phyloP scores from a whole-genome alignment of 2,329 filamentous ascomycete genomes.

The Chaetomiaceae sp. region DNA sequence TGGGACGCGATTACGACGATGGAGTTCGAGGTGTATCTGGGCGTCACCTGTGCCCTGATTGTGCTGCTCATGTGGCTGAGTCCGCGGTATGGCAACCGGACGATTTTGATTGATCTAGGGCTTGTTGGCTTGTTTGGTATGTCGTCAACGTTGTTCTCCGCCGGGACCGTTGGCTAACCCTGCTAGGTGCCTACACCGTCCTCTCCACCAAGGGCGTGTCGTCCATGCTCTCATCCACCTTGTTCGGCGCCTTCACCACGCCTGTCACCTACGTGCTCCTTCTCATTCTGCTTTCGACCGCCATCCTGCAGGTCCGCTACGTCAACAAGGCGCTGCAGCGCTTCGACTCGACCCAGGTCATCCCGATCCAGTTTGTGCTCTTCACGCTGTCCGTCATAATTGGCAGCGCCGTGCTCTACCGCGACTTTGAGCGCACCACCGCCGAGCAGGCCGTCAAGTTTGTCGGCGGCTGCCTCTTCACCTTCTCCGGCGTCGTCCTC shows the following conservation, averaged over 20 bases:
- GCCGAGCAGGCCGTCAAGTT: conserved; percentile 73
- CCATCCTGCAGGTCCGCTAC: conserved; percentile 95
- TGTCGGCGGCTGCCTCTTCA: conserved; percentile 80
- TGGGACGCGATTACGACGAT: conserved; percentile 81
- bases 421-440: conserved; percentile 84
- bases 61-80: conserved; percentile 73
- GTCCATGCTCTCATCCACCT: conserved; percentile 84
- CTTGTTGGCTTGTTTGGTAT: conserved; percentile 88
- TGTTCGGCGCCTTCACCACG: conserved; percentile 83
- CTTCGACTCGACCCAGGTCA: conserved; percentile 96
- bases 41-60: conserved; percentile 68
- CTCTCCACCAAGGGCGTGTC: conserved; percentile 94
- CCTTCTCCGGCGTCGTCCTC: conserved; percentile 93
- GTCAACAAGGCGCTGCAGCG: conserved; percentile 81
- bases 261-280: conserved; percentile 87
- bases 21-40: conserved; percentile 88
- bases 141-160: no score
- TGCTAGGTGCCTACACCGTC: conserved; percentile 83
- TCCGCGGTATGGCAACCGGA: conserved; percentile 73
- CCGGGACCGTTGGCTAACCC: not conserved
- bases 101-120: conserved; percentile 85
- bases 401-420: conserved; percentile 86
- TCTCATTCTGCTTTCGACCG: conserved; percentile 71
- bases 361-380: conserved; percentile 93
- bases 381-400: conserved; percentile 95